phyloP scores from a whole-genome alignment of 2,329 filamentous ascomycete species.

The Ceratocystis cacaofunesta region DNA sequence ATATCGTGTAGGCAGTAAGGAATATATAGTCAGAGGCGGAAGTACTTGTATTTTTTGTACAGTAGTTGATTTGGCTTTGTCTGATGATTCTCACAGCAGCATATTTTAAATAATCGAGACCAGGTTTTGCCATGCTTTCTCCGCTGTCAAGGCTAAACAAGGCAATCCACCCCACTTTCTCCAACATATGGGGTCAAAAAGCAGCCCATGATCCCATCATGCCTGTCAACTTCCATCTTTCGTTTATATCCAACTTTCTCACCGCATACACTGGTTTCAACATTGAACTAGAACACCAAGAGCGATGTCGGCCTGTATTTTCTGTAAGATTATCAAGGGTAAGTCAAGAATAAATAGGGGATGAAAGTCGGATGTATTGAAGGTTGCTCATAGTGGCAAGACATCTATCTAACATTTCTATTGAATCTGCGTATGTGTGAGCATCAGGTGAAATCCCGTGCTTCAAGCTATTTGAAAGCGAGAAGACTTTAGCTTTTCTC shows the following conservation, averaged over 20 bases:
- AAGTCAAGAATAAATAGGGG: constrained; percentile 15
- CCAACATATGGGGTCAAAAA: not conserved
- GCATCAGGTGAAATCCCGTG: constrained; percentile 76
- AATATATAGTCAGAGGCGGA: no score
- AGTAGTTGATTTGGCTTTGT: no score
- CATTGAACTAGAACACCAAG: not conserved
- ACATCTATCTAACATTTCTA: not conserved
- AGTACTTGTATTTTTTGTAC: no score
- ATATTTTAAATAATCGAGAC: no score
- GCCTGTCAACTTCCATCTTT: no score
- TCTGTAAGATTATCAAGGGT: constrained; percentile 98
- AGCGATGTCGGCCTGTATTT: constrained; percentile 52
- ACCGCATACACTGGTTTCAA: no score
- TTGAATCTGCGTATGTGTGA: not conserved
- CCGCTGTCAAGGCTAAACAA: no score
- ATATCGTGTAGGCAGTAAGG: no score
- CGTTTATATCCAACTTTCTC: no score
- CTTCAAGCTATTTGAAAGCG: constrained; percentile 90
- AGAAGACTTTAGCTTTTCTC: constrained; percentile 87
- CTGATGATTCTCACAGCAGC: no score
- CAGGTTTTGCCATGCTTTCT: no score
- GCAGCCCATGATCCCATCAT: no score
- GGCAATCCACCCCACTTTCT: not conserved
- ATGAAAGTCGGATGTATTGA: not conserved
- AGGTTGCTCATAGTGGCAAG: not conserved